phyloP scores from a whole-genome alignment of 805 yeast species.

The Sungouiella blattae region DNA sequence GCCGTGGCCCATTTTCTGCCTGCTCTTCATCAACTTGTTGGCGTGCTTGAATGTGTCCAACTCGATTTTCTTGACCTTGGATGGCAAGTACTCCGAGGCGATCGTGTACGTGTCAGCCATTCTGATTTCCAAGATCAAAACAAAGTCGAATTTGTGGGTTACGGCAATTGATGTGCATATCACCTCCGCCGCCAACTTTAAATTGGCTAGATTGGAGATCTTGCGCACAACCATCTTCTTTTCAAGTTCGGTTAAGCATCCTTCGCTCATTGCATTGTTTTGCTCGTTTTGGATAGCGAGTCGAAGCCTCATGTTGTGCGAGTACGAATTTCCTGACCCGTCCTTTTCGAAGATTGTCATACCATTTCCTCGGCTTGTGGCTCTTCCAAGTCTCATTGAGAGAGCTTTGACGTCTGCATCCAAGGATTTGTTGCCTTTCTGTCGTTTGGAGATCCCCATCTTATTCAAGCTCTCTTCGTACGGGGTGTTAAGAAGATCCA shows the following conservation, averaged over 20 bases:
- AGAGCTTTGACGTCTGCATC: conserved; percentile 30
- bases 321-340: conserved; percentile 62
- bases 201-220: conserved; percentile 33
- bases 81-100: conserved; percentile 36
- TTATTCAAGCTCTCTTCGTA: conserved; percentile 5
- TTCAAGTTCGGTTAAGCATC: conserved; percentile 1
- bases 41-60: conserved; percentile 41
- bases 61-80: conserved; percentile 34
- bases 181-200: conserved; percentile 41
- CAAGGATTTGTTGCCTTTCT: conserved; percentile 7
- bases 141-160: conserved; percentile 38
- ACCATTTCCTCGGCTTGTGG: conserved; percentile 43
- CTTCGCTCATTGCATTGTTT: conserved; percentile 4
- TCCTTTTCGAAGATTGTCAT: conserved; percentile 56
- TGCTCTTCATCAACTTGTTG: conserved; percentile 28
- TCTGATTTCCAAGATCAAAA: conserved; percentile 49
- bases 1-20: conserved; percentile 15
- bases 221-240: conserved; percentile 23
- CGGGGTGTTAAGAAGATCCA: conserved; percentile 39
- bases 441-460: not conserved
- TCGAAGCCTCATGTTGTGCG: conserved; percentile 45
- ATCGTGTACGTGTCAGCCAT: conserved; percentile 46
- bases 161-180: conserved; percentile 37
- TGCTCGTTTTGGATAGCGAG: conserved; percentile 25
- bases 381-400: conserved; percentile 47